phyloP scores from a whole-genome alignment of 331 rosid genomes.

The Erythrophleum ivorense region DNA sequence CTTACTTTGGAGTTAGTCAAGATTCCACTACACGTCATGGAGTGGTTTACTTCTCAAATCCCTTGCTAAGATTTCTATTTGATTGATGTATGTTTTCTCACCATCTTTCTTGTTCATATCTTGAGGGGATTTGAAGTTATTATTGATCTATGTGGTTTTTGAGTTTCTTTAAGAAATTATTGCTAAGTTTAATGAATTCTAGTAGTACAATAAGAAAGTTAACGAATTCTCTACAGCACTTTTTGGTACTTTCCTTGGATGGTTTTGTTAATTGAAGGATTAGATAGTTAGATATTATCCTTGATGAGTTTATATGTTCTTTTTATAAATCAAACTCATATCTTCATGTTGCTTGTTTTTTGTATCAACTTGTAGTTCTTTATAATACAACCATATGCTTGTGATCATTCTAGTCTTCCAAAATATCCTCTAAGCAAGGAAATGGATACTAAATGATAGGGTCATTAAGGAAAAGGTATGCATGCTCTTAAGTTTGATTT shows the following conservation, averaged over 20 bases:
- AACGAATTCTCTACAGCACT: background rate
- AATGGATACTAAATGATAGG: constrained; percentile 83
- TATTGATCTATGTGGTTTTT: background rate
- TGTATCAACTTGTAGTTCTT: constrained; percentile 65
- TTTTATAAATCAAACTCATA: background rate
- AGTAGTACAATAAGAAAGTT: background rate
- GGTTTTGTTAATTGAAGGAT: too few relatives aligned
- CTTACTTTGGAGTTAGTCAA: constrained; percentile 71
- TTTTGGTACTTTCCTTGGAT: too few relatives aligned
- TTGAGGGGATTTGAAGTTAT: background rate
- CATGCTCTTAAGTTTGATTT: constrained; percentile 32
- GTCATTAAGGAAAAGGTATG: constrained; percentile 83
- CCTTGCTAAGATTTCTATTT: constrained; percentile 49
- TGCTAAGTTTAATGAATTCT: background rate
- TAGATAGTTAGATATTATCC: constrained; percentile 37
- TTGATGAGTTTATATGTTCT: constrained; percentile 34
- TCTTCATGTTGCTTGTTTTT: constrained; percentile 22
- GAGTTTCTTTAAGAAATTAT: background rate
- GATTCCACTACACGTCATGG: constrained; percentile 89
- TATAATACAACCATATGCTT: constrained; percentile 76
- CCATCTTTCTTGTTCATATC: background rate
- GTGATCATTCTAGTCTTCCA: constrained; percentile 82
- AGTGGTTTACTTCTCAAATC: constrained; percentile 87
- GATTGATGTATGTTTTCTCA: background rate
- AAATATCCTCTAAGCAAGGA: constrained; percentile 87